These are phyloP conservation scores for Polytrichum commune DNA, from an alignment of 225 moss, liverwort and hornwort species.

Conservation along the genomic window DNA sequence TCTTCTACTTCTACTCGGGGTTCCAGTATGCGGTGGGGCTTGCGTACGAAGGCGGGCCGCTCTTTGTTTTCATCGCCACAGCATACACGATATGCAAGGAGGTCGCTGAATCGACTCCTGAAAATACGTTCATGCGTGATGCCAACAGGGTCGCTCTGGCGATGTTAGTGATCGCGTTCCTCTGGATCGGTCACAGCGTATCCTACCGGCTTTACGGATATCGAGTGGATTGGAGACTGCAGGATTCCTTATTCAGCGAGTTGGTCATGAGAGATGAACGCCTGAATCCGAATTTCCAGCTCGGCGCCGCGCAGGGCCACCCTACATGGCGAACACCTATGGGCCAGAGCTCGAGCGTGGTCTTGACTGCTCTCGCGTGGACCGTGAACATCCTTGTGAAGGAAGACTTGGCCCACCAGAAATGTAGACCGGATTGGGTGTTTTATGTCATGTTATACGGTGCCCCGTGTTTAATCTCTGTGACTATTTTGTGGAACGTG, in stretches of 20 bases:
- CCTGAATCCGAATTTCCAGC: not conserved
- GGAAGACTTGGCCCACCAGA: not conserved
- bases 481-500: constrained; percentile 2
- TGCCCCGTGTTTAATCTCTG: constrained; percentile 7
- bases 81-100: not conserved
- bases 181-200: constrained; percentile 14
- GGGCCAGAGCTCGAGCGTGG: constrained; percentile 13
- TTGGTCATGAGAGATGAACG: no score
- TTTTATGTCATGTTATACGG: not conserved
- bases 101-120: not conserved
- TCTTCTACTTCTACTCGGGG: constrained; percentile 16
- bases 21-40: constrained; percentile 7
- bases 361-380: constrained; percentile 15
- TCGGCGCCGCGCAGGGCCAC: constrained; percentile 13
- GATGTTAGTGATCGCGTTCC: not conserved
- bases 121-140: not conserved
- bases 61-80: not conserved
- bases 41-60: not conserved
- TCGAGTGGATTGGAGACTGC: constrained; percentile 4
- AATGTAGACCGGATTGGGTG: constrained; percentile 11
- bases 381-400: not conserved
- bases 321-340: constrained; percentile 16
- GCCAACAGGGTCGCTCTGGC: not conserved
- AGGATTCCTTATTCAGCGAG: not conserved
- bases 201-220: constrained; percentile 5